Percentiles rank a stretch among this genome's conserved stretches.
Conservation (phyloP, 441 rosid species). For the Gossypium lobatum region DNA sequence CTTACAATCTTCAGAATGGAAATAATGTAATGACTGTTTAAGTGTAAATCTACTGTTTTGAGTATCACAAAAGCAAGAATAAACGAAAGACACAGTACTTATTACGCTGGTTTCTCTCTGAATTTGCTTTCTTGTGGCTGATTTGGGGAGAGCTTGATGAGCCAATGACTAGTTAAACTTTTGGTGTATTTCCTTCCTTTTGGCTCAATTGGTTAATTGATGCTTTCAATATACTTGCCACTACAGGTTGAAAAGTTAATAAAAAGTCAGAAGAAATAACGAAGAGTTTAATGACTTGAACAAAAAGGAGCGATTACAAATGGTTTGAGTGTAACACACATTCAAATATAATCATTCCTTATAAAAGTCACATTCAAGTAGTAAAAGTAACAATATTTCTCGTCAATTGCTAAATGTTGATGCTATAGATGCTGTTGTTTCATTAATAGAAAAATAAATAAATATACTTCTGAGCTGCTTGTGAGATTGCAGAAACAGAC, state of each 20-base stretch:
- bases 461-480: not conserved
- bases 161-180: not conserved
- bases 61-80: not conserved
- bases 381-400: not conserved
- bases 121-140: not conserved
- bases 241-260: not conserved
- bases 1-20: not conserved
- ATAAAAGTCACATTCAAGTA: not conserved
- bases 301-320: too few relatives aligned
- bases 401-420: not conserved
- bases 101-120: not conserved
- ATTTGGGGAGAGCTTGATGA: slow-evolving; percentile 5
- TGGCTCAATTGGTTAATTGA: not conserved
- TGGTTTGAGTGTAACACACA: too few relatives aligned
- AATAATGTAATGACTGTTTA: not conserved
- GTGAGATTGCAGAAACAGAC: not conserved
- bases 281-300: not conserved
- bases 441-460: not conserved
- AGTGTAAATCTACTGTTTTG: too few relatives aligned
- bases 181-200: not conserved
- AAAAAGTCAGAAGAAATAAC: not conserved
- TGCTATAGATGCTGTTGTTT: not conserved
- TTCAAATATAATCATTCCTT: too few relatives aligned
- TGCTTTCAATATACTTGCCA: not conserved
- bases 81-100: not conserved